phyloP scores from a whole-genome alignment of 2,329 filamentous ascomycete genomes.

The Aspergillus neotritici region DNA sequence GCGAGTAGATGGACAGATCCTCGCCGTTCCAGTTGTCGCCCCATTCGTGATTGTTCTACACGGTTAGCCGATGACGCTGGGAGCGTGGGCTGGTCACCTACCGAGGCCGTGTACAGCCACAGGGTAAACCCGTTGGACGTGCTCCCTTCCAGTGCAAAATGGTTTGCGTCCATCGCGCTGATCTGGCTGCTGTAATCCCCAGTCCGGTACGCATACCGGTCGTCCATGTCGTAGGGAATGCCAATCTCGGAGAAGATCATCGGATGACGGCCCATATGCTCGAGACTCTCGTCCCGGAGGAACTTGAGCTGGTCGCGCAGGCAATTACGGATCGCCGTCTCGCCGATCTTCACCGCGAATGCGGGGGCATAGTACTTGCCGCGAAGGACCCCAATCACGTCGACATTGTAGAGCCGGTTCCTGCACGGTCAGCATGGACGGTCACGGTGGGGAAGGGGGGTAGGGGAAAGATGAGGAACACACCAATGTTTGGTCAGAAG shows the following conservation, averaged over 20 bases:
- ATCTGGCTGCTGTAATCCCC: conserved; percentile 92
- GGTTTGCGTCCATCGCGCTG: conserved; percentile 90
- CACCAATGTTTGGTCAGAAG: conserved; percentile 95
- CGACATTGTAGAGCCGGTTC: conserved; percentile 94
- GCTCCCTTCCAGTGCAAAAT: conserved; percentile 83
- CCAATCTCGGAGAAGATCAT: conserved; percentile 92
- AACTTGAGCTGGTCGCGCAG: conserved; percentile 80
- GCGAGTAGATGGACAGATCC: conserved; percentile 82
- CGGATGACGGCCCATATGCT: conserved; percentile 82
- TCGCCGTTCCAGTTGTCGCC: conserved; percentile 98
- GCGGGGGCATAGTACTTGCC: conserved; percentile 83
- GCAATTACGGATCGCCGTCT: conserved; percentile 89
- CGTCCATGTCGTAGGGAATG: conserved; percentile 98
- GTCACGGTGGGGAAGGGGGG: not conserved
- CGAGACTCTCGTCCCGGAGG: conserved; percentile 78
- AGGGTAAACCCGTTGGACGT: conserved; percentile 78
- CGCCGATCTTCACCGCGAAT: conserved; percentile 87
- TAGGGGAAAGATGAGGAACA: conserved; percentile 5
- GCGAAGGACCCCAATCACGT: conserved; percentile 85
- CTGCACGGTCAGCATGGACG: conserved; percentile 28
- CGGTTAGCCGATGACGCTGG: not conserved
- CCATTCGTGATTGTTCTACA: conserved; percentile 74
- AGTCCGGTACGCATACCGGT: conserved; percentile 89
- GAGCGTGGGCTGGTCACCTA: conserved; percentile 30
- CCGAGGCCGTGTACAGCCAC: conserved; percentile 76